phyloP scores from a whole-genome alignment of 1,284 basidiomycete genomes.

The Ustilago hordei region DNA sequence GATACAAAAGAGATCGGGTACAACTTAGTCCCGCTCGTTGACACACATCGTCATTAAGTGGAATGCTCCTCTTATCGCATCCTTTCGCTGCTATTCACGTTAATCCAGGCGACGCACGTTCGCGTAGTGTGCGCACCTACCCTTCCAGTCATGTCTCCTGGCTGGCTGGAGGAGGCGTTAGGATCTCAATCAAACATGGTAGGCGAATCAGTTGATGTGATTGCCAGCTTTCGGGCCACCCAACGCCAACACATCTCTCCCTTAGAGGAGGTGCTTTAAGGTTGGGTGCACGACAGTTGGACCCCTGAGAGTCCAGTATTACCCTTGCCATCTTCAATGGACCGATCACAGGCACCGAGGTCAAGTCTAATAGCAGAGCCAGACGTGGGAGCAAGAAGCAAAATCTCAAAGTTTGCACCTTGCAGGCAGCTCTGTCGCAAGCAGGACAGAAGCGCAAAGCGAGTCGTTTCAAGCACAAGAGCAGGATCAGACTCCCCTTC shows the following conservation, averaged over 20 bases:
- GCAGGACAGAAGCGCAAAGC: neutral
- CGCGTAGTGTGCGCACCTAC: neutral
- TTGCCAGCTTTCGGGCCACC: neutral
- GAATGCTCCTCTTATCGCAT: no score
- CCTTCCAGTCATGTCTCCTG: neutral
- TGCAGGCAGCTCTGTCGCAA: neutral
- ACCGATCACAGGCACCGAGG: neutral
- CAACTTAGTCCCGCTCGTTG: no score
- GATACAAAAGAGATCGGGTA: no score
- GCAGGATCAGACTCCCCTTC: neutral
- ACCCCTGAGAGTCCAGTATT: neutral
- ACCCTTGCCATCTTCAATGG: neutral
- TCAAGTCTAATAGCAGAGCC: neutral
- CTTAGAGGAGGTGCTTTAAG: neutral
- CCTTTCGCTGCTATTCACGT: neutral
- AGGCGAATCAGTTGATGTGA: neutral
- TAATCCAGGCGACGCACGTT: neutral
- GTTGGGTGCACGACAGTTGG: neutral
- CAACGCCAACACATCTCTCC: neutral
- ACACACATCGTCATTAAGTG: no score
- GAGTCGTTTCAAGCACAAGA: neutral
- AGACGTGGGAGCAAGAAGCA: neutral
- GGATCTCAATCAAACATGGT: neutral
- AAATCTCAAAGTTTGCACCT: neutral
- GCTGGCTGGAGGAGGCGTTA: slow-evolving; percentile 9